Evolutionary conservation across 225 moss, liverwort and hornwort genomes (phyloP).

Genomic region (Antitrichia curtipendula): DNA sequence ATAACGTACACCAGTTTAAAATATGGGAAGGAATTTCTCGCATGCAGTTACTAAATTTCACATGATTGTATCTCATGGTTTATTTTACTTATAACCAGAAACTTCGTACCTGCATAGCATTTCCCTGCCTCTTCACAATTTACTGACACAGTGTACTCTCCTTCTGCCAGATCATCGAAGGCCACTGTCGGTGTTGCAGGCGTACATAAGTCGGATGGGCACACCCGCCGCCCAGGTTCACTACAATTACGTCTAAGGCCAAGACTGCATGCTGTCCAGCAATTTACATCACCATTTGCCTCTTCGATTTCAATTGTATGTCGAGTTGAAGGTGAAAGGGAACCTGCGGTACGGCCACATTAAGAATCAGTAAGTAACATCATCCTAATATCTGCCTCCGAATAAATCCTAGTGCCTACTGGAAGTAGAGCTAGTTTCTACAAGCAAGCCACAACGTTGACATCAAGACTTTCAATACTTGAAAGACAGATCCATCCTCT

Average conservation of each 20-base stretch:
- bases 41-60: neutral
- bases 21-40: neutral
- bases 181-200: slow-evolving; percentile 17
- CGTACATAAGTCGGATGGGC: slow-evolving; percentile 5
- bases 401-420: neutral
- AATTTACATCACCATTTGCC: slow-evolving; percentile 13
- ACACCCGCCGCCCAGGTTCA: slow-evolving; percentile 5
- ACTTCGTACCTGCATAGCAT: slow-evolving; percentile 29
- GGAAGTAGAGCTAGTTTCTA: neutral
- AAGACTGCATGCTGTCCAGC: slow-evolving; percentile 22
- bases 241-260: slow-evolving; percentile 25
- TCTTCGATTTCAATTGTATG: slow-evolving; percentile 23
- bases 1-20: neutral
- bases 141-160: slow-evolving; percentile 21
- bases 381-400: neutral
- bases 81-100: neutral
- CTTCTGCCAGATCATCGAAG: slow-evolving; percentile 22
- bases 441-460: neutral
- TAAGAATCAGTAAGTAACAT: neutral
- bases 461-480: neutral
- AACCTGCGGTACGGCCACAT: slow-evolving; percentile 5
- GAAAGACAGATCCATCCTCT: neutral
- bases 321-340: slow-evolving; percentile 6
- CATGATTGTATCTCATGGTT: neutral
- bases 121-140: slow-evolving; percentile 13